phyloP scores from a whole-genome alignment of 768 basidiomycete genomes.

The Phaffia australis region DNA sequence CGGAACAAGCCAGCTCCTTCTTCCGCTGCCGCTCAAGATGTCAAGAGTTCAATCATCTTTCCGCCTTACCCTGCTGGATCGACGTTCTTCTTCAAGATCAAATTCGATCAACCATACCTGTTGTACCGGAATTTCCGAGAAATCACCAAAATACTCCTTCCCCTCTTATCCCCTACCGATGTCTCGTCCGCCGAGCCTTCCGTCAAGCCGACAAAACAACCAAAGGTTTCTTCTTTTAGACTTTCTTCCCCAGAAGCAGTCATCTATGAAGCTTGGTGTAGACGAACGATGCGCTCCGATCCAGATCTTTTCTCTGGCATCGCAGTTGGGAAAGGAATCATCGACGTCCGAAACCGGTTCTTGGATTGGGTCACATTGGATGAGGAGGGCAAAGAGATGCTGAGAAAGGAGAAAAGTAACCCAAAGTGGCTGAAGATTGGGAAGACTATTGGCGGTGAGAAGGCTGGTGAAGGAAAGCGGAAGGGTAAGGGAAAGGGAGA shows the following conservation, averaged over 20 bases:
- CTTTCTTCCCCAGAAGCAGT: conserved; percentile 66
- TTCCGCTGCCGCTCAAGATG: conserved; percentile 2
- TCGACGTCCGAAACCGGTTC: conserved; percentile 68
- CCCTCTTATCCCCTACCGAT: conserved; percentile 17
- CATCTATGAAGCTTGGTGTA: conserved; percentile 73
- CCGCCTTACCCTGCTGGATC: conserved; percentile 65
- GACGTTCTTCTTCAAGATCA: conserved; percentile 97
- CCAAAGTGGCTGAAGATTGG: conserved; percentile 29
- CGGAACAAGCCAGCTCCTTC: not conserved
- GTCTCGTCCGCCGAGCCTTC: not conserved
- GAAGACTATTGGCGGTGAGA: conserved; percentile 33
- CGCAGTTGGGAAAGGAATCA: conserved; percentile 67
- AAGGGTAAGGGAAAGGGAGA: not conserved
- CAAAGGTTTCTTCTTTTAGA: conserved; percentile 40
- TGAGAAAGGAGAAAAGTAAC: conserved; percentile 28
- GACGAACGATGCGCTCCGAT: conserved; percentile 57
- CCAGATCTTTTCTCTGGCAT: conserved; percentile 53
- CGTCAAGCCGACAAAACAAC: conserved; percentile 4
- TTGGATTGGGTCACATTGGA: conserved; percentile 51
- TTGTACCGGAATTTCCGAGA: conserved; percentile 98
- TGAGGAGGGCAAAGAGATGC: conserved; percentile 42
- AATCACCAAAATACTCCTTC: conserved; percentile 67
- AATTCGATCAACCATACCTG: conserved; percentile 97
- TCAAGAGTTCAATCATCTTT: conserved; percentile 28
- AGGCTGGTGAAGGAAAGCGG: not conserved